Base-by-base conservation (phyloP, 331 rosid species). In the Erythrophleum ivorense region DNA sequence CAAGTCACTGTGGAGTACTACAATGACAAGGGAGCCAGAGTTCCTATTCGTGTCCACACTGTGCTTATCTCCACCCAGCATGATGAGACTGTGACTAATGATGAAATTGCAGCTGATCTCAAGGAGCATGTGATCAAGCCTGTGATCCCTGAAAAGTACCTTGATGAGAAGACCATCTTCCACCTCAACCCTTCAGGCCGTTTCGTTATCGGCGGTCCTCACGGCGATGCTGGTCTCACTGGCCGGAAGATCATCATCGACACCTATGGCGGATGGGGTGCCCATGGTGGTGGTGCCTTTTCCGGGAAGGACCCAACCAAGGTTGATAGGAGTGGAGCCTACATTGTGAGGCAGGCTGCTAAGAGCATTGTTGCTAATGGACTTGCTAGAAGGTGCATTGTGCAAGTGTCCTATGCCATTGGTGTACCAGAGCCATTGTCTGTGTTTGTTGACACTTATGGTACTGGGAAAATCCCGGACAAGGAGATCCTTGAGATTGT, bases 261-360 rank as follows among this genome's bases (percentile, higher is more conserved):
- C 63, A 93, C 97, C 36, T 93, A 93, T 9, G 97, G 97, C 41
- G 97, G 97, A 13, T 93, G 97, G 97, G 97, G 97, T 40, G 97
- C 97, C 13, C 97, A 93, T 13, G 97, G 97, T 65, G 97, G 97
- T 15, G 97, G 97, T 85, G 97, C 97, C 64, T 93, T 93, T 76
- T 93, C 97, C 0, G 97, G 97, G 4, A 93, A 93, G 88, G 97
- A 93, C 86, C 97, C 97, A 18, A 93, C 96, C 1, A 93, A 93
- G 94, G 97, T 93, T 49, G 97, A 93, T 21, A 88, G 97, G 83
- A 93, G 97, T 80, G 97, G 97, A n/a, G 97, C 97, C 36, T 93
- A 93, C 89, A 88, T 93, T 82, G 97, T 91, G 81, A 91, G 97
- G 83, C 97, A 93, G 80, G 97, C 97, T 60, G 97, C 97, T 29